phyloP scores from a whole-genome alignment of 306 rosid genomes.

The Sesbania bispinosa region DNA sequence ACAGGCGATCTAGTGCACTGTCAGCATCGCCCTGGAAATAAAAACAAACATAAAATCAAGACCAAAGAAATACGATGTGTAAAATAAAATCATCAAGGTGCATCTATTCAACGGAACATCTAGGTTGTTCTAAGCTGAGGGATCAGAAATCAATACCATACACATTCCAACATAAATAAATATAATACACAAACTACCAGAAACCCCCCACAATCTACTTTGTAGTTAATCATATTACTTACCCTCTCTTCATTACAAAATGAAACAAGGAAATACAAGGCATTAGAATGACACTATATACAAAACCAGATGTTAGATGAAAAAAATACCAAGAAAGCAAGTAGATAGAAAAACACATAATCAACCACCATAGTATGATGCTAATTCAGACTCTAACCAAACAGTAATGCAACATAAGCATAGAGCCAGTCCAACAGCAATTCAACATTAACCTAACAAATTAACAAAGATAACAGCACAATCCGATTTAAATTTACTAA shows the following conservation, averaged over 20 bases:
- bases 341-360: neutral
- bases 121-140: neutral
- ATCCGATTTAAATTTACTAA: neutral
- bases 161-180: neutral
- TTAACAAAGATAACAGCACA: neutral
- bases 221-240: neutral
- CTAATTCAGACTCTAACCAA: no score
- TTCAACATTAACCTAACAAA: neutral
- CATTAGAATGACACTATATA: neutral
- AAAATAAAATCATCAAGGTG: neutral
- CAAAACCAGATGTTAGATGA: no score
- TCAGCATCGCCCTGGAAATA: slow-evolving; percentile 52
- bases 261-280: neutral
- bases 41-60: neutral
- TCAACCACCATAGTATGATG: no score
- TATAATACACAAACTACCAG: neutral
- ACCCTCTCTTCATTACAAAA: neutral
- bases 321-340: neutral
- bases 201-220: neutral
- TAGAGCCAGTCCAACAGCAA: neutral
- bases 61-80: neutral
- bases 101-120: neutral
- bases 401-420: neutral
- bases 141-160: neutral
- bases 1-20: slow-evolving; percentile 57